Evolutionary conservation across 1,284 basidiomycete genomes (phyloP).

Genomic region (Cryptococcus sp.): DNA sequence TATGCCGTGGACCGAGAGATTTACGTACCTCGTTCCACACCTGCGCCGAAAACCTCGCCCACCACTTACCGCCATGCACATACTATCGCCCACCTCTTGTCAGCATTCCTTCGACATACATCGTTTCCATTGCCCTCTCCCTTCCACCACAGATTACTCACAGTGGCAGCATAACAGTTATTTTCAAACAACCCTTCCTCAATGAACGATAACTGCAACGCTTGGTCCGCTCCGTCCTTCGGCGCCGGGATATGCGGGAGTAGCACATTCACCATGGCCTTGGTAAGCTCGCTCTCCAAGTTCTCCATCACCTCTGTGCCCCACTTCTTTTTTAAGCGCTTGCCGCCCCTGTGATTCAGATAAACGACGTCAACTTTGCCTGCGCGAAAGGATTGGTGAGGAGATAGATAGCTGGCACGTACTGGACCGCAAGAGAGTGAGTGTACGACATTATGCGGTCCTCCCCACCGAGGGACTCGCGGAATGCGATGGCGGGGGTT

Average conservation of each 20-base stretch:
- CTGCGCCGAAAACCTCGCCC: conserved; percentile 67
- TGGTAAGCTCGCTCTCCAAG: conserved; percentile 62
- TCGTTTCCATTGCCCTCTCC: no score
- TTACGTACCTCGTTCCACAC: conserved; percentile 69
- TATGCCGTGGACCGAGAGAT: neutral
- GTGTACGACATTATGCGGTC: conserved; percentile 71
- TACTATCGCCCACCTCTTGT: conserved; percentile 15
- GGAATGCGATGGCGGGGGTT: conserved; percentile 66
- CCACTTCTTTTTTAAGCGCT: conserved; percentile 61
- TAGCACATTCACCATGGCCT: conserved; percentile 64
- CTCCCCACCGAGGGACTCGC: conserved; percentile 79
- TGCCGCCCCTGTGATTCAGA: conserved; percentile 56
- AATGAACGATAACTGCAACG: conserved; percentile 26
- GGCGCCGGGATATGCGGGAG: conserved; percentile 39
- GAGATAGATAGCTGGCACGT: conserved; percentile 9
- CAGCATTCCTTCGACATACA: neutral
- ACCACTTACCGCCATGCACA: conserved; percentile 64
- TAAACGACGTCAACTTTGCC: neutral
- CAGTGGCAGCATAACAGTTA: conserved; percentile 33
- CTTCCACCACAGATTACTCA: no score
- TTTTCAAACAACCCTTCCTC: conserved; percentile 33
- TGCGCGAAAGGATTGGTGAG: no score
- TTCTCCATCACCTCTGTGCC: conserved; percentile 63
- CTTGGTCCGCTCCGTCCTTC: conserved; percentile 19
- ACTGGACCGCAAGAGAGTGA: conserved; percentile 64